Percentiles rank a stretch among this genome's conserved stretches.
Evolutionary conservation across 2,329 filamentous ascomycete genomes (phyloP).

Genomic region (Penicillium sp.): DNA sequence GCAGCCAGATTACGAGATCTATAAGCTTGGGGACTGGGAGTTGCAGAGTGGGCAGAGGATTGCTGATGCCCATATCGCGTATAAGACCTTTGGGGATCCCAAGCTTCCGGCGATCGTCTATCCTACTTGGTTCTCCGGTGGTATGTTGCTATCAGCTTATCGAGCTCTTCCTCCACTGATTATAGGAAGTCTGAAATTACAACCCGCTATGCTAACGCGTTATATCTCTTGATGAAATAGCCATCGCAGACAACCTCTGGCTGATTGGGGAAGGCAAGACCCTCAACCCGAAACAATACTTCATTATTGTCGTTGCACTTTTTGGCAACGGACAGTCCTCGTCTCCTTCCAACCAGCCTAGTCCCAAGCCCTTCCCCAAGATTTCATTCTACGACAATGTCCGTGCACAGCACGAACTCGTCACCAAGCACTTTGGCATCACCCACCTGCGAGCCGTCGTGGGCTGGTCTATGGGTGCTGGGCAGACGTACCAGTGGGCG

Average conservation of each 20-base stretch:
- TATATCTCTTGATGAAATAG: conserved; percentile 26
- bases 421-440: conserved; percentile 65
- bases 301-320: conserved; percentile 68
- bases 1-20: conserved; percentile 50
- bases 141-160: conserved; percentile 37
- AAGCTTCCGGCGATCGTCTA: conserved; percentile 69
- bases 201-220: background rate
- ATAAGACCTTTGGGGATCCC: conserved; percentile 71
- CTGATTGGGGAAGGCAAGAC: conserved; percentile 67
- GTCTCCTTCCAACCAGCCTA: conserved; percentile 64
- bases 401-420: conserved; percentile 63
- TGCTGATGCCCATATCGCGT: conserved; percentile 68
- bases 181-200: background rate
- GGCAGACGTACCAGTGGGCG: conserved; percentile 66
- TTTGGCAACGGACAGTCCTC: conserved; percentile 70
- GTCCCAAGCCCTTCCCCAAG: conserved; percentile 60
- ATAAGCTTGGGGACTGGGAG: conserved; percentile 64
- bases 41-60: conserved; percentile 67
- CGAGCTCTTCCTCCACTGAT: too few species aligned
- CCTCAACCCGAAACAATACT: conserved; percentile 65
- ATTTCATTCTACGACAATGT: conserved; percentile 71
- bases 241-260: conserved; percentile 73
- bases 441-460: conserved; percentile 63
- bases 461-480: conserved; percentile 72
- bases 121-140: conserved; percentile 72